Percentiles rank a stretch among this genome's conserved stretches.
Conservation (phyloP, 768 basidiomycete genomes). For the Boletus huronensis region DNA sequence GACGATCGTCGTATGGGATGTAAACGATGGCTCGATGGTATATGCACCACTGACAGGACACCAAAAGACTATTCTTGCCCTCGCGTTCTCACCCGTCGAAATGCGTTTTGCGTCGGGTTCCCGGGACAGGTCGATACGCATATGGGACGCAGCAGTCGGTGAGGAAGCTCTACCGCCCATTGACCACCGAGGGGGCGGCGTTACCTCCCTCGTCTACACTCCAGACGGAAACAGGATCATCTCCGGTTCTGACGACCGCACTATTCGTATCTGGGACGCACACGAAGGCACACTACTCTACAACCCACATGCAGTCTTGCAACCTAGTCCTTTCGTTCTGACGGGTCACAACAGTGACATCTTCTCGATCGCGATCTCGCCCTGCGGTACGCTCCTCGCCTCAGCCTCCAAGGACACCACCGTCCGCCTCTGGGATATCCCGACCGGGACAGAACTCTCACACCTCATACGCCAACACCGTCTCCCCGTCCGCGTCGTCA, state of each 20-base stretch:
- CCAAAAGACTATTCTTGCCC: slow-evolving; percentile 23
- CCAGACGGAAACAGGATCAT: slow-evolving; percentile 28
- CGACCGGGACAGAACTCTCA: slow-evolving; percentile 16
- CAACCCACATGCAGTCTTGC: slow-evolving; percentile 1
- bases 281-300: slow-evolving; percentile 17
- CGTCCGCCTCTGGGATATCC: slow-evolving; percentile 30
- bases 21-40: slow-evolving; percentile 8
- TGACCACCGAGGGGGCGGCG: slow-evolving; percentile 14
- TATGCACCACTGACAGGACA: slow-evolving; percentile 23
- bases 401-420: slow-evolving; percentile 32
- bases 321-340: slow-evolving; percentile 15
- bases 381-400: slow-evolving; percentile 26
- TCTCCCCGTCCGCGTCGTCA: slow-evolving; percentile 22
- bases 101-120: slow-evolving; percentile 31
- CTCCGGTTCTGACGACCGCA: slow-evolving; percentile 31
- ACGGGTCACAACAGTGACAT: slow-evolving; percentile 24
- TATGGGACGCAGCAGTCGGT: slow-evolving; percentile 28
- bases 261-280: slow-evolving; percentile 30
- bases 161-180: slow-evolving; percentile 15
- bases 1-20: slow-evolving; percentile 28
- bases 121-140: slow-evolving; percentile 25
- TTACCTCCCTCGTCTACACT: slow-evolving; percentile 28
- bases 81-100: slow-evolving; percentile 29
- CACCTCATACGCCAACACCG: slow-evolving; percentile 30
- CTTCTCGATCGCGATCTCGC: slow-evolving; percentile 29